Percentiles rank a stretch among this genome's conserved stretches.
phyloP scores from a whole-genome alignment of 768 basidiomycete species.

The Kwoniella mangroviensis region DNA sequence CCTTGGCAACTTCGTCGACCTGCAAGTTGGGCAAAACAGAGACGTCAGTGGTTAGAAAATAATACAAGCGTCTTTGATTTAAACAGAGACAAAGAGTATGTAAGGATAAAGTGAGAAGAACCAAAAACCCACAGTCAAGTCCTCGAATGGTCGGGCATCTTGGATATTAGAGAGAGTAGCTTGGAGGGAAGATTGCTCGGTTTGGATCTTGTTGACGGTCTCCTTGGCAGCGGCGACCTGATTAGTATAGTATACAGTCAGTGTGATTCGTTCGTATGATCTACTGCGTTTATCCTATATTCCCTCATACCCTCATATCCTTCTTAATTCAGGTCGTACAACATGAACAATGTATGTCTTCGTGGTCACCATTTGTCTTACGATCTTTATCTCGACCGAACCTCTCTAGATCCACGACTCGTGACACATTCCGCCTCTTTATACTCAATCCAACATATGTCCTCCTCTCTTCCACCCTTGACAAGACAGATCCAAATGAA shows the following conservation, averaged over 20 bases:
- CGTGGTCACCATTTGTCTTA: too few species aligned
- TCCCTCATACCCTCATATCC: not conserved
- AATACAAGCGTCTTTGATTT: not conserved
- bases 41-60: not conserved
- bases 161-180: conserved; percentile 95
- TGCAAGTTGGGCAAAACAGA: conserved; percentile 50
- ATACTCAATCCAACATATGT: too few species aligned
- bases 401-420: too few species aligned
- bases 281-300: too few species aligned
- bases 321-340: too few species aligned
- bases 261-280: not conserved
- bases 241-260: not conserved
- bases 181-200: conserved; percentile 87
- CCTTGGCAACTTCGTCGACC: conserved; percentile 86
- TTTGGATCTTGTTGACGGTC: conserved; percentile 85
- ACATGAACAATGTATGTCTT: too few species aligned
- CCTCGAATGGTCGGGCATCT: conserved; percentile 94
- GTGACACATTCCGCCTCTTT: too few species aligned
- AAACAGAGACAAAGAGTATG: not conserved
- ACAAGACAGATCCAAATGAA: conserved; percentile 12
- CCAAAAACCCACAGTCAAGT: conserved; percentile 78
- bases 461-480: too few species aligned
- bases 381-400: too few species aligned
- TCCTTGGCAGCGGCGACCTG: conserved; percentile 87
- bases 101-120: not conserved